Conservation (phyloP, 2,329 filamentous ascomycete species). For the Penicillium janthinellum region DNA sequence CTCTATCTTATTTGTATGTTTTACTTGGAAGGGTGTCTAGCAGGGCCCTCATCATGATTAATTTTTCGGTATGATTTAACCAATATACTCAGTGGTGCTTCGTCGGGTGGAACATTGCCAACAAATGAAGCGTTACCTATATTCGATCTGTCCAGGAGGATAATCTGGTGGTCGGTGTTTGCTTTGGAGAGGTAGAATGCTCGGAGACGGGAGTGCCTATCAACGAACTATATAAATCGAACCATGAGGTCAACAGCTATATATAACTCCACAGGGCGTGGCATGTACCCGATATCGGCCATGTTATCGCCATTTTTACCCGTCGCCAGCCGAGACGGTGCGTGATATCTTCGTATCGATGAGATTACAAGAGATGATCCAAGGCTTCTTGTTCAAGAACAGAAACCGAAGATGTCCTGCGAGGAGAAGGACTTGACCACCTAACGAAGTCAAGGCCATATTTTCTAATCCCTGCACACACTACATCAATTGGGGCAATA, state of each 20-base stretch:
- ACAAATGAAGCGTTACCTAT: background rate
- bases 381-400: background rate
- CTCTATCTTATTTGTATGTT: background rate
- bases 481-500: background rate
- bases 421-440: too few species aligned
- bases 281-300: conserved; percentile 1
- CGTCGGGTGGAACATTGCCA: background rate
- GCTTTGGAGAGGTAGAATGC: conserved; percentile 33
- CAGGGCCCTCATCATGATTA: background rate
- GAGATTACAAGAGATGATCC: background rate
- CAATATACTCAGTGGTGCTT: background rate
- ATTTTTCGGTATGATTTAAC: background rate
- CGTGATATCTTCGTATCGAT: background rate
- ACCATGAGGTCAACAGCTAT: background rate
- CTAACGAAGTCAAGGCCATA: too few species aligned
- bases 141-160: conserved; percentile 25
- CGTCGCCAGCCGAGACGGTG: background rate
- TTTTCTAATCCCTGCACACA: too few species aligned
- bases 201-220: background rate
- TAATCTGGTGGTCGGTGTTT: conserved; percentile 17
- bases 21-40: background rate
- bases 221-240: background rate
- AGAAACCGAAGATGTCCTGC: too few species aligned
- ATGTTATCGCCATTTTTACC: background rate
- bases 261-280: background rate